Evolutionary conservation across 2,329 filamentous ascomycete species (phyloP).

Genomic region (Trichoderma polysporum): DNA sequence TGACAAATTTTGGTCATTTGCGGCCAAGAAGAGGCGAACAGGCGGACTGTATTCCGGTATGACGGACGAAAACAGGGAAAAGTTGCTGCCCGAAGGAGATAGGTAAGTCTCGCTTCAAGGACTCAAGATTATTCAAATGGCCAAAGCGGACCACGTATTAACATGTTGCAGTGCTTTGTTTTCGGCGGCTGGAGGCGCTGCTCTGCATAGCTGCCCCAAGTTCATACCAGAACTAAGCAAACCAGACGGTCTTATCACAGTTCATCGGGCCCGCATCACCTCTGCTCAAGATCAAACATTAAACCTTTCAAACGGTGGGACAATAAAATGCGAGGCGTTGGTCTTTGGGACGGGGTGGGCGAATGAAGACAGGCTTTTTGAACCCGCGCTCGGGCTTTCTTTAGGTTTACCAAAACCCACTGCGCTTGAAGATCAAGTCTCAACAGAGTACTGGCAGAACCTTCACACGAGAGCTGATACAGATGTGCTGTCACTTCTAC

Average conservation of each 20-base stretch:
- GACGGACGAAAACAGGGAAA: not conserved
- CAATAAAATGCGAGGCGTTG: not conserved
- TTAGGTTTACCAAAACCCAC: not conserved
- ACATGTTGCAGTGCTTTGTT: not conserved
- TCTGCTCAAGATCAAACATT: not conserved
- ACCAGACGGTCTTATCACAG: not conserved
- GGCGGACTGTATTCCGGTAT: not conserved
- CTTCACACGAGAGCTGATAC: not conserved
- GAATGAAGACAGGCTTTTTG: not conserved
- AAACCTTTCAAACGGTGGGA: not conserved
- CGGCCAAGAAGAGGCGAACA: not conserved
- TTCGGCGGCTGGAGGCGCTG: not conserved
- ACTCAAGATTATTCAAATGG: not conserved
- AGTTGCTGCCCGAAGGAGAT: not conserved
- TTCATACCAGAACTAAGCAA: not conserved
- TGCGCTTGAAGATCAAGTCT: not conserved
- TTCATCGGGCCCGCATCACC: not conserved
- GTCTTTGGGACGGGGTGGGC: constrained; percentile 4
- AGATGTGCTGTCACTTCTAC: not conserved
- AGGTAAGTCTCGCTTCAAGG: not conserved
- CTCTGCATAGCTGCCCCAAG: constrained; percentile 5
- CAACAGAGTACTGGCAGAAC: not conserved
- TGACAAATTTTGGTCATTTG: constrained; percentile 1
- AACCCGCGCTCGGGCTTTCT: not conserved
- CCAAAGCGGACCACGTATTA: not conserved